Evolutionary conservation across 257 asterid genomes (phyloP), one percentile per base, ranked within the genome.

Genomic region (Capsicum rhomboideum): DNA sequence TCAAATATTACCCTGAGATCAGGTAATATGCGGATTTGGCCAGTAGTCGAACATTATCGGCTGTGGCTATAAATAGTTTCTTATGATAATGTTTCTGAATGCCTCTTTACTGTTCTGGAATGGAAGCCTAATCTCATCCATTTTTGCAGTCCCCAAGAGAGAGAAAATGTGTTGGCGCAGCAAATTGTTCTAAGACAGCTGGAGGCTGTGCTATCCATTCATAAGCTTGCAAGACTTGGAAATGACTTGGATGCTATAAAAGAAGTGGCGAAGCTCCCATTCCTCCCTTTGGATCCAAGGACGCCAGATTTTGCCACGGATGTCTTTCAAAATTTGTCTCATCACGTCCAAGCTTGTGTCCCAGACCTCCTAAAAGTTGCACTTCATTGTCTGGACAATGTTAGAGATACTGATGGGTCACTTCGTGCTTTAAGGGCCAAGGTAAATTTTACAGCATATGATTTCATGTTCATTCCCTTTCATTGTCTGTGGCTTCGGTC

Each of bases 211-310:
- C 84, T 96, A 87, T 87, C 92, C 23, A 91, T 93, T 87, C 94
- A 96, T 83, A 93, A 89, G 87, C 92, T 97, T 64, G 92, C 96
- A 37, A 90, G 91, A 78, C 83, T 88, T 9, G 98, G 97, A 58
- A 90, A 90, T 75, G 91, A 89, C 59, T 74, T 97, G 89, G 97
- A 97, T 85, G 98, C 98, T 83, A 63, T 95, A 72, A 93, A 95
- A 87, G 99, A 97, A 90, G 90, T 97, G 54, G 96, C 99, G 34
- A 93, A 89, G 85, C 94, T 97, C 82, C 94, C 98, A n/a, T 97
- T 97, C 88, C 98, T 97, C 72, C 98, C 99, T 44, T 91, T 95
- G 85, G 97, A 93, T 86, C 96, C 98, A 8, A 91, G 98, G 82
- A 83, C 94, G 67, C 83, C 98, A 10, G 95, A 93, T 87, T 72